Evolutionary conservation across 352 stramenopile genomes (phyloP), one percentile per base, ranked within the genome.

Genomic region (Globisporangium abappressorium): DNA sequence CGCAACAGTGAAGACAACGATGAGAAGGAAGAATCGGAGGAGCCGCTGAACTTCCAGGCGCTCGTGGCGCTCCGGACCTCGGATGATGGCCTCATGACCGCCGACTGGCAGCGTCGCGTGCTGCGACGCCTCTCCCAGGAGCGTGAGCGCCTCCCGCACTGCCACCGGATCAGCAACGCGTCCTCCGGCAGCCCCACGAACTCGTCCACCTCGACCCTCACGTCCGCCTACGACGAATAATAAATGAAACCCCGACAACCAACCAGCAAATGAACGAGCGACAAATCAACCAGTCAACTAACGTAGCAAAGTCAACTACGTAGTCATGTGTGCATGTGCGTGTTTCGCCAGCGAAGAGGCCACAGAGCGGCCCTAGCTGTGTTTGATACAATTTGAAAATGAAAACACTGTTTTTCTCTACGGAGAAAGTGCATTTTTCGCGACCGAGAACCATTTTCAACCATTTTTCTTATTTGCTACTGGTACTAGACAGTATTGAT

Each of bases 61-160:
- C 74, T 84, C 9, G 72, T 69, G n/a, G 62, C 64, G 12, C 70
- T 71, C 58, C 74, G 74, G 38, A 49, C 73, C 24, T 24, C 57
- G 6, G 33, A 67, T 33, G 30, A 73, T 34, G 65, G 77, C 46
- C 57, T 64, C 4, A 63, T 72, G 49, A 68, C 74, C 36, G 69
- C 36, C 14, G 66, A 59, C 1, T 76, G 70, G 68, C 82, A 84
- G 28, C 68, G 58, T 34, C 62, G 43, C 64, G 70, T 73, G 14
- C 69, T 84, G 22, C 72, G 70, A 28, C 66, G 78, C 54, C 59
- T 89, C 7, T 74, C 76, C 14, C 49, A 69, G 30, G 70, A 85
- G 55, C 76, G 76, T 59, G 63, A 73, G 61, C 74, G 66, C 20
- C 69, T 66, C n/a, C 47, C 51, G 34, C 64, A 51, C 36, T 30